A percentile compares a stretch with the other conserved stretches of the same genome.
Evolutionary conservation across 179 eudicot species (phyloP).

Genomic region (Silene coronaria): DNA sequence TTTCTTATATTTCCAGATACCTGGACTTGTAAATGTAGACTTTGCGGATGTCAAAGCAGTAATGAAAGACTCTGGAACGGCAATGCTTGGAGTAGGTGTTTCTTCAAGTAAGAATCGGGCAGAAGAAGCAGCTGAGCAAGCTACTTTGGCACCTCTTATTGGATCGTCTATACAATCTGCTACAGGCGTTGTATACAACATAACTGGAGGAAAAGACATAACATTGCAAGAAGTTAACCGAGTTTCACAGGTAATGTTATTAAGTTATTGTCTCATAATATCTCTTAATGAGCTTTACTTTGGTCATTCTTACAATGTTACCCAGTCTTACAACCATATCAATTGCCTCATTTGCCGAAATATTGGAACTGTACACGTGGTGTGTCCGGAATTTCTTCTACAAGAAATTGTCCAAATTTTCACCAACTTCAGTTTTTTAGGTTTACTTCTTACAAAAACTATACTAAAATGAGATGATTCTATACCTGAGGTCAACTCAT

Average conservation of each 20-base stretch:
- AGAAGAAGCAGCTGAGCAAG: constrained; percentile 99
- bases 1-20: constrained; percentile 43
- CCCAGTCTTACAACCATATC: background rate
- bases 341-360: background rate
- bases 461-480: background rate
- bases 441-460: background rate
- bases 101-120: constrained; percentile 98
- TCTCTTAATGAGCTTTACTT: background rate
- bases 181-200: constrained; percentile 94
- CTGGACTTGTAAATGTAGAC: constrained; percentile 97
- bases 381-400: too few species aligned
- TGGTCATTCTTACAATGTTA: background rate
- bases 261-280: background rate
- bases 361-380: background rate
- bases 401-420: too few species aligned
- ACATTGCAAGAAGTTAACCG: constrained; percentile 95
- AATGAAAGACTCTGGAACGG: constrained; percentile 97
- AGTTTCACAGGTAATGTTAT: constrained; percentile 78
- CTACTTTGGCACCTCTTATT: constrained; percentile 90
- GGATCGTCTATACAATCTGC: constrained; percentile 99
- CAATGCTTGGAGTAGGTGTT: constrained; percentile 98
- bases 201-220: constrained; percentile 96
- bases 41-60: constrained; percentile 97
- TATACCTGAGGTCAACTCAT: too few species aligned
- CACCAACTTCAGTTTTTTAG: too few species aligned